Evolutionary conservation across 805 yeast genomes (phyloP).

Genomic region (Spathaspora sp.): DNA sequence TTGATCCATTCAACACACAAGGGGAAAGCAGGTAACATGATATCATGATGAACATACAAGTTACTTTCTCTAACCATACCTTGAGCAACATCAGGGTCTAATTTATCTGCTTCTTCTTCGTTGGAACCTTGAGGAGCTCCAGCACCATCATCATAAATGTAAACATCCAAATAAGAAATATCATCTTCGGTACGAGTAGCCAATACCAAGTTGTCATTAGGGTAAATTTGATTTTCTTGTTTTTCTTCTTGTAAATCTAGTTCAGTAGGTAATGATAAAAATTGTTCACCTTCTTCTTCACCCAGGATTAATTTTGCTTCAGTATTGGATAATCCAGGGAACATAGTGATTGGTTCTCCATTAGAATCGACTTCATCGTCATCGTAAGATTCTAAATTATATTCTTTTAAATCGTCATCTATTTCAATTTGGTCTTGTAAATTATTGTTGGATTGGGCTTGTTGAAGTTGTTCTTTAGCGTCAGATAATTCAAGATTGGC

Average conservation of each 20-base stretch:
- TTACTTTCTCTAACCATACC: slow-evolving; percentile 71
- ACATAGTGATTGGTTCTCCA: slow-evolving; percentile 63
- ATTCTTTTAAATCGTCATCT: slow-evolving; percentile 87
- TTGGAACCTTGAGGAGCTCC: slow-evolving; percentile 69
- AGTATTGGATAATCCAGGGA: slow-evolving; percentile 63
- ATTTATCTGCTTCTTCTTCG: slow-evolving; percentile 64
- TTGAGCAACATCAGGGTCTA: slow-evolving; percentile 70
- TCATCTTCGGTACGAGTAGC: slow-evolving; percentile 97
- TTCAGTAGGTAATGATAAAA: slow-evolving; percentile 58
- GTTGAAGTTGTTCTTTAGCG: slow-evolving; percentile 62
- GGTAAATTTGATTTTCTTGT: slow-evolving; percentile 79
- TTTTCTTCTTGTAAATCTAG: slow-evolving; percentile 72
- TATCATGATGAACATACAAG: slow-evolving; percentile 91
- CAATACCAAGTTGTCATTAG: slow-evolving; percentile 84
- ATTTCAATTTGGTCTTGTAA: slow-evolving; percentile 54
- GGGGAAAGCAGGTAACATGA: slow-evolving; percentile 96
- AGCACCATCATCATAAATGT: slow-evolving; percentile 91
- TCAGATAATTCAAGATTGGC: slow-evolving; percentile 80
- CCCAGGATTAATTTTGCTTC: slow-evolving; percentile 53
- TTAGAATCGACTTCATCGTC: slow-evolving; percentile 54
- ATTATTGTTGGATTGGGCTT: slow-evolving; percentile 29
- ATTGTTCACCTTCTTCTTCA: slow-evolving; percentile 49
- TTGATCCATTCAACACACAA: slow-evolving; percentile 94
- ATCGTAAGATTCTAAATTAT: slow-evolving; percentile 82
- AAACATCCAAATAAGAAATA: slow-evolving; percentile 85